These are phyloP conservation scores for Teunomyces aglyptinius DNA, from an alignment of 805 yeast species.

Conservation along the genomic window DNA sequence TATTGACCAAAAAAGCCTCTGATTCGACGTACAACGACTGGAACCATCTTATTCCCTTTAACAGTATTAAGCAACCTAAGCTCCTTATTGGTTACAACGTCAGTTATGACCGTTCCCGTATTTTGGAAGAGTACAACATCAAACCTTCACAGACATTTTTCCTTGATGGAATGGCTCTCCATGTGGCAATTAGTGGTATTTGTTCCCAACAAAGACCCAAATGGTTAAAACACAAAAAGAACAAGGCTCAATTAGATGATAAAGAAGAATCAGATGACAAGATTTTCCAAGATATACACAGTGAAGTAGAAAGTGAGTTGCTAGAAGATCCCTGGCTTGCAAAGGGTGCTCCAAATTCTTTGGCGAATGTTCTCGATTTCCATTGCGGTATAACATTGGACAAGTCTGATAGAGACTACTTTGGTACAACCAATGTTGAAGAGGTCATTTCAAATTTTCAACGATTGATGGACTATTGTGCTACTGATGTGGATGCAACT, in stretches of 20 bases:
- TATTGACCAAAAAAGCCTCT: constrained; percentile 52
- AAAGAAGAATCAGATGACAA: constrained; percentile 18
- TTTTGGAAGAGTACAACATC: constrained; percentile 77
- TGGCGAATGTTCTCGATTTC: constrained; percentile 74
- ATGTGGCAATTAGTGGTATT: constrained; percentile 86
- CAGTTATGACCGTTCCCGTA: constrained; percentile 85
- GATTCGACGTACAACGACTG: constrained; percentile 29
- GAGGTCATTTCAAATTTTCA: constrained; percentile 58
- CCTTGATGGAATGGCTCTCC: constrained; percentile 90
- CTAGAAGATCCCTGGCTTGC: constrained; percentile 82
- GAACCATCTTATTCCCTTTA: constrained; percentile 77
- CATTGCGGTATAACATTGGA: constrained; percentile 70
- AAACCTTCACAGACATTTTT: constrained; percentile 68
- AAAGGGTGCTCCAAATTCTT: constrained; percentile 72
- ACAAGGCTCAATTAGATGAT: constrained; percentile 19
- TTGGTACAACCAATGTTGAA: constrained; percentile 53
- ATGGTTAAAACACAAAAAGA: constrained; percentile 62
- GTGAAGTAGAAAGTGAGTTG: constrained; percentile 27
- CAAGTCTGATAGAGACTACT: constrained; percentile 65
- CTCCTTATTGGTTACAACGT: constrained; percentile 88
- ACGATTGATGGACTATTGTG: constrained; percentile 73
- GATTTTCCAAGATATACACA: constrained; percentile 12
- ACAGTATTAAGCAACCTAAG: constrained; percentile 45
- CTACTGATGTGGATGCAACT: constrained; percentile 78
- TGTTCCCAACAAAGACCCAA: constrained; percentile 85